Percentiles rank a stretch among this genome's conserved stretches.
phyloP scores from a whole-genome alignment of 2,329 filamentous ascomycete species.

The Phoma herbarum region DNA sequence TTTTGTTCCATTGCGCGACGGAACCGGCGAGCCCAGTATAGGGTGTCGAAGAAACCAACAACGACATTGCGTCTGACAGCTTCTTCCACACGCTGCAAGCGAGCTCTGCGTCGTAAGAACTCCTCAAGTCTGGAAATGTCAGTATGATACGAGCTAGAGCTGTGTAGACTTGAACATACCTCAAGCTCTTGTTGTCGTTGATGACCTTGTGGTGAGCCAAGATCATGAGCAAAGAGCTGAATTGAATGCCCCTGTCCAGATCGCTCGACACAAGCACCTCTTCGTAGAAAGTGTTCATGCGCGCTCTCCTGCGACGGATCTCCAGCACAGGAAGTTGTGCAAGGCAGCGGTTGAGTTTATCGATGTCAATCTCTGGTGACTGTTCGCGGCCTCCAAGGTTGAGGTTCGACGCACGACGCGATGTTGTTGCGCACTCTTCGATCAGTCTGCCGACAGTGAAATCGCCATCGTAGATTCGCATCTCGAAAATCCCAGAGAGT shows the following conservation, averaged over 20 bases:
- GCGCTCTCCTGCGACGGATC: constrained; percentile 77
- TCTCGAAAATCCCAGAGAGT: constrained; percentile 93
- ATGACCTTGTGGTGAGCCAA: constrained; percentile 99
- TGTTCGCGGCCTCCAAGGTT: constrained; percentile 54
- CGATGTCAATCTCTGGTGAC: constrained; percentile 69
- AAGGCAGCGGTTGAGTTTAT: constrained; percentile 77
- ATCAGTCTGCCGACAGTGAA: constrained; percentile 87
- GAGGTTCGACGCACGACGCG: constrained; percentile 59
- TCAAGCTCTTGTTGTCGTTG: constrained; percentile 93
- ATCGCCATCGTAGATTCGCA: constrained; percentile 93
- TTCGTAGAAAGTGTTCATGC: constrained; percentile 95
- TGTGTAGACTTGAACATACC: constrained; percentile 57
- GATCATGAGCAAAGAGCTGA: constrained; percentile 92
- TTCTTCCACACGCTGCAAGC: constrained; percentile 93
- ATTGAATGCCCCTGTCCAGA: constrained; percentile 86
- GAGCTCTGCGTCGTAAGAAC: constrained; percentile 87
- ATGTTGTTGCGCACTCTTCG: constrained; percentile 77
- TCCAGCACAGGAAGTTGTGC: constrained; percentile 75
- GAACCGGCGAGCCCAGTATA: constrained; percentile 88
- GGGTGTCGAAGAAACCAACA: constrained; percentile 92
- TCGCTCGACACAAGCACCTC: constrained; percentile 95
- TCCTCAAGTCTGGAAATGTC: constrained; percentile 74
- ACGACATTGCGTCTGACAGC: constrained; percentile 90
- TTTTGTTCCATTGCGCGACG: constrained; percentile 77
- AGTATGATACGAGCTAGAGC: not conserved